Percentiles rank a stretch among this genome's conserved stretches.
phyloP scores from a whole-genome alignment of 176 grass and related monocot genomes.

The Phoenix dactylifera region DNA sequence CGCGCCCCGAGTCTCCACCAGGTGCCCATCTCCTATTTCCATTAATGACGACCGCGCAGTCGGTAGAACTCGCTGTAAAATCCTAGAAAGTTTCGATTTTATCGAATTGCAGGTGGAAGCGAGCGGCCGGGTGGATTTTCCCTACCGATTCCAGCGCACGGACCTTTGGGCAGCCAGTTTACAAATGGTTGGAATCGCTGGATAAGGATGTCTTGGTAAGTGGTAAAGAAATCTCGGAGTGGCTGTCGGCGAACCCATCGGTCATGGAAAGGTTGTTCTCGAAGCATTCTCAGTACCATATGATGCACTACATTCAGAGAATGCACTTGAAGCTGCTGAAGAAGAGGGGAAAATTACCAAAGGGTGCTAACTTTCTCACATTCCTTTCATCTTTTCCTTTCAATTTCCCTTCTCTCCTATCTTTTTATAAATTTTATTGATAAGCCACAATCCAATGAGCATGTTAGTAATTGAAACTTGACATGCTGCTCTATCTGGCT shows the following conservation, averaged over 20 bases:
- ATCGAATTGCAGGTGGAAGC: constrained; percentile 34
- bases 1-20: constrained; percentile 2
- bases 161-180: constrained; percentile 92
- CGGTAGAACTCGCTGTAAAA: background rate
- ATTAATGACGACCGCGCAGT: background rate
- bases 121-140: constrained; percentile 58
- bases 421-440: background rate
- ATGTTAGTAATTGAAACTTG: too few species aligned
- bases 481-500: too few species aligned
- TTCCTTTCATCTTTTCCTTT: constrained; percentile 3
- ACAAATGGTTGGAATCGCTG: constrained; percentile 79
- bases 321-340: constrained; percentile 97
- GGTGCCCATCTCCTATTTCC: constrained; percentile 6
- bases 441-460: too few species aligned
- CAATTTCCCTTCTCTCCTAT: background rate
- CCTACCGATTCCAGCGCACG: constrained; percentile 88
- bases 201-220: constrained; percentile 58
- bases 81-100: background rate
- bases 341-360: constrained; percentile 89
- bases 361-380: constrained; percentile 38
- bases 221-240: constrained; percentile 76
- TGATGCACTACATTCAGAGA: constrained; percentile 93
- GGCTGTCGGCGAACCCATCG: constrained; percentile 58
- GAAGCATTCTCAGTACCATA: constrained; percentile 94
- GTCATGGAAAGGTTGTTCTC: constrained; percentile 61